These are phyloP conservation scores for Allantophomopsis cytisporea DNA, from an alignment of 2,329 filamentous ascomycete genomes.

Conservation along the genomic window DNA sequence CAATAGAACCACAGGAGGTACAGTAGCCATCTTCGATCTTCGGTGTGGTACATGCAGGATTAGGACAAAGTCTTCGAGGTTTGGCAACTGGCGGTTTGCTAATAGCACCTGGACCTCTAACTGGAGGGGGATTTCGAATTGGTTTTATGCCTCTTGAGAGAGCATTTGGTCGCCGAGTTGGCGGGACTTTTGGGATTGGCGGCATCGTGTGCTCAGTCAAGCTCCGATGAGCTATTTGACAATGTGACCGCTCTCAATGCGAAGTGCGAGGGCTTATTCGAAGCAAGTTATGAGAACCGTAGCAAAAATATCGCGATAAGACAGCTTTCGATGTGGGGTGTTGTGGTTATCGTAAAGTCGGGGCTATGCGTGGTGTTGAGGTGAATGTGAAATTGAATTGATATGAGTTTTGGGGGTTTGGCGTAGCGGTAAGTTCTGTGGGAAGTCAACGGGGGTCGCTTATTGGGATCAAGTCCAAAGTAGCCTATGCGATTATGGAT, in stretches of 20 bases:
- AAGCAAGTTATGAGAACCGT: background rate
- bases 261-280: background rate
- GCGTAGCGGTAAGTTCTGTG: background rate
- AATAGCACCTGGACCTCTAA: constrained; percentile 1
- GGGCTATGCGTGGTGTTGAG: background rate
- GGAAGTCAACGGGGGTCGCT: background rate
- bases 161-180: background rate
- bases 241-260: background rate
- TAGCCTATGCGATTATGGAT: background rate
- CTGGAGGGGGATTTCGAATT: background rate
- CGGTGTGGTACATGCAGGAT: constrained; percentile 44
- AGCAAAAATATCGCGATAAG: background rate
- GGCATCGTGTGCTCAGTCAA: background rate
- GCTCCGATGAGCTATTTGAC: background rate
- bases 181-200: background rate
- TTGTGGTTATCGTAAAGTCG: constrained; percentile 13
- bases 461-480: background rate
- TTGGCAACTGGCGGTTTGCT: constrained; percentile 1
- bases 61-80: constrained; percentile 29
- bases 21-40: constrained; percentile 58
- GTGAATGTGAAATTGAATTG: background rate
- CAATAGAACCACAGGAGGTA: constrained; percentile 70
- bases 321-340: constrained; percentile 21
- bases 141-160: background rate
- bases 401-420: background rate